Evolutionary conservation across 345 rosid species (phyloP).

Genomic region (Kernera saxatilis): DNA sequence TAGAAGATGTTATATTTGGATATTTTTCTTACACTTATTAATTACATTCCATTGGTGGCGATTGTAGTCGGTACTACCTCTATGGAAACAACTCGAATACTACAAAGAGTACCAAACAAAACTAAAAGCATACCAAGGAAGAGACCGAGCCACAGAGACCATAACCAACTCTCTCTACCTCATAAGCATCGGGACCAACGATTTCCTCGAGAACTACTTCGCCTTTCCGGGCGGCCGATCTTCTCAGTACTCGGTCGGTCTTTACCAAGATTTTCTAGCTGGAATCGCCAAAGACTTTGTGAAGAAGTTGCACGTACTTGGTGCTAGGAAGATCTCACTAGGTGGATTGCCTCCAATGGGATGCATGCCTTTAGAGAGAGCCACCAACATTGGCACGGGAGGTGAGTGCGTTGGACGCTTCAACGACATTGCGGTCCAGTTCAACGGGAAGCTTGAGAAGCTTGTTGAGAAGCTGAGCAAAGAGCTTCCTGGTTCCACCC

Average conservation of each 20-base stretch:
- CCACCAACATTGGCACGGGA: slow-evolving; percentile 38
- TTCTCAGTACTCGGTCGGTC: slow-evolving; percentile 33
- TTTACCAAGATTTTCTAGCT: slow-evolving; percentile 39
- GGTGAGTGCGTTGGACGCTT: slow-evolving; percentile 36
- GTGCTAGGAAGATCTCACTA: slow-evolving; percentile 54
- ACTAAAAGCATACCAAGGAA: slow-evolving; percentile 41
- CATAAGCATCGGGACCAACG: slow-evolving; percentile 56
- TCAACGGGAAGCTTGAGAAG: slow-evolving; percentile 37
- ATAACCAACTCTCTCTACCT: slow-evolving; percentile 39
- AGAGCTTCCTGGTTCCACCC: slow-evolving; percentile 37
- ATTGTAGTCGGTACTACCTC: slow-evolving; percentile 50
- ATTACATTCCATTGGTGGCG: neutral
- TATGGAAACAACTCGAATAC: slow-evolving; percentile 54
- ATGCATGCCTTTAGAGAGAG: slow-evolving; percentile 62
- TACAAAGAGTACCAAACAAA: slow-evolving; percentile 46
- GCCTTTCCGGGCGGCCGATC: slow-evolving; percentile 34
- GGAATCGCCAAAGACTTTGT: slow-evolving; percentile 41
- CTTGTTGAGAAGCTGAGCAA: slow-evolving; percentile 31
- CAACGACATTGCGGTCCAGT: slow-evolving; percentile 44
- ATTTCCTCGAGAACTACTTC: slow-evolving; percentile 59
- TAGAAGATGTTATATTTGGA: neutral
- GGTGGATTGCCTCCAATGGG: slow-evolving; percentile 69
- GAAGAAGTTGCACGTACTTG: slow-evolving; percentile 36
- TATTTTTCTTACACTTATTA: neutral
- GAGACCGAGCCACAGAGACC: slow-evolving; percentile 21